Evolutionary conservation across 2,329 filamentous ascomycete genomes (phyloP).

Genomic region (Thielaviopsis musarum): DNA sequence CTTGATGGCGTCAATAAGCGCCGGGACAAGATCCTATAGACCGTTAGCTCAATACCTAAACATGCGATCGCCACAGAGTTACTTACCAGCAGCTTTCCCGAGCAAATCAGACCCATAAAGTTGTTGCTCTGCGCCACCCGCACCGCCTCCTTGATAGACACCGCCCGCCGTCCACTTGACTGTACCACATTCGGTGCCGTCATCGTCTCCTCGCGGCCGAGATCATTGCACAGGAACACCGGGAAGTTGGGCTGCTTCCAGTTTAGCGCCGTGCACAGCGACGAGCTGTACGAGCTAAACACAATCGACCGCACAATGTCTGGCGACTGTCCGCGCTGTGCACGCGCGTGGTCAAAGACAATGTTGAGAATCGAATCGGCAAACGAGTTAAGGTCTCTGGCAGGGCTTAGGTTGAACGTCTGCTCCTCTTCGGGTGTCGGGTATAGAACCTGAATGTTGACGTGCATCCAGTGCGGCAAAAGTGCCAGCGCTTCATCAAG

Average conservation of each 20-base stretch:
- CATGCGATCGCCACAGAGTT: not conserved
- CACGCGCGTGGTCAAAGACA: conserved; percentile 81
- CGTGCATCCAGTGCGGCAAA: conserved; percentile 63
- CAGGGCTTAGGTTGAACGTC: conserved; percentile 50
- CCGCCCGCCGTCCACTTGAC: conserved; percentile 53
- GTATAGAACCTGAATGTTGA: conserved; percentile 86
- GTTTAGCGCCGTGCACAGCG: conserved; percentile 83
- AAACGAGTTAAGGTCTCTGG: conserved; percentile 69
- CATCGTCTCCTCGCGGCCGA: conserved; percentile 37
- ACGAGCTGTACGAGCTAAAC: conserved; percentile 83
- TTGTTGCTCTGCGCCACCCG: conserved; percentile 90
- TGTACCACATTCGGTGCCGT: conserved; percentile 22
- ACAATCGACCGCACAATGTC: conserved; percentile 73
- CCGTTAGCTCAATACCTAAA: not conserved
- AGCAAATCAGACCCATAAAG: conserved; percentile 93
- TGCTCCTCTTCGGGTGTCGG: conserved; percentile 61
- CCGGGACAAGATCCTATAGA: conserved; percentile 75
- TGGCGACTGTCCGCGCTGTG: conserved; percentile 44
- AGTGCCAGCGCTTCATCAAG: conserved; percentile 59
- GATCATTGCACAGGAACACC: conserved; percentile 85
- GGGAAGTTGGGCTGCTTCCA: conserved; percentile 99
- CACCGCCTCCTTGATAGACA: conserved; percentile 88
- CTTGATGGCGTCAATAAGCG: conserved; percentile 84
- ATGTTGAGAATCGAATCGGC: conserved; percentile 69
- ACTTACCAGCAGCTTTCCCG: conserved; percentile 67